Evolutionary conservation across 2,329 filamentous ascomycete species (phyloP).

Genomic region (Penicillium palitans): DNA sequence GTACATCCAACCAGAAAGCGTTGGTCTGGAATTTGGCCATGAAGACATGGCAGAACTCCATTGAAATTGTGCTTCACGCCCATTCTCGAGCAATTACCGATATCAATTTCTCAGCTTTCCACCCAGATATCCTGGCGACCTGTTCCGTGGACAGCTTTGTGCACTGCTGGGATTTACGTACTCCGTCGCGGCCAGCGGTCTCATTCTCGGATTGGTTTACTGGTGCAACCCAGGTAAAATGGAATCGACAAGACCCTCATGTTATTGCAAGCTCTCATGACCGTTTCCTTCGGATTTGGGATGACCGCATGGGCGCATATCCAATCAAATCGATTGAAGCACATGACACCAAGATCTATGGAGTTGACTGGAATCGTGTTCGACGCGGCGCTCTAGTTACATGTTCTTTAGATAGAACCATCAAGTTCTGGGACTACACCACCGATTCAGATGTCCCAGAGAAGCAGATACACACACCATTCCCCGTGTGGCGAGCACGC

Average conservation of each 20-base stretch:
- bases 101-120: constrained; percentile 92
- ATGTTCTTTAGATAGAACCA: constrained; percentile 86
- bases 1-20: constrained; percentile 91
- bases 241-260: constrained; percentile 82
- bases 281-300: constrained; percentile 84
- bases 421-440: constrained; percentile 88
- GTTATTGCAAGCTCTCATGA: constrained; percentile 90
- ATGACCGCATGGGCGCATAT: constrained; percentile 73
- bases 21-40: constrained; percentile 90
- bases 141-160: constrained; percentile 93
- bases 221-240: constrained; percentile 92
- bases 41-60: constrained; percentile 68
- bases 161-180: constrained; percentile 85
- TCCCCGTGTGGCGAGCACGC: constrained; percentile 86
- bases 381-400: constrained; percentile 72
- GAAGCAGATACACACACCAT: constrained; percentile 75
- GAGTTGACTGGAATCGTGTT: constrained; percentile 88
- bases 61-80: constrained; percentile 84
- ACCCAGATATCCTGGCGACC: constrained; percentile 84
- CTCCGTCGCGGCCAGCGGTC: constrained; percentile 69
- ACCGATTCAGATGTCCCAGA: constrained; percentile 65
- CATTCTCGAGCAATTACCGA: constrained; percentile 90
- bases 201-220: constrained; percentile 92
- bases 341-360: constrained; percentile 91
- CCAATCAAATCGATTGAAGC: constrained; percentile 83